phyloP scores from a whole-genome alignment of 331 rosid genomes.

The Dryas integrifolia region DNA sequence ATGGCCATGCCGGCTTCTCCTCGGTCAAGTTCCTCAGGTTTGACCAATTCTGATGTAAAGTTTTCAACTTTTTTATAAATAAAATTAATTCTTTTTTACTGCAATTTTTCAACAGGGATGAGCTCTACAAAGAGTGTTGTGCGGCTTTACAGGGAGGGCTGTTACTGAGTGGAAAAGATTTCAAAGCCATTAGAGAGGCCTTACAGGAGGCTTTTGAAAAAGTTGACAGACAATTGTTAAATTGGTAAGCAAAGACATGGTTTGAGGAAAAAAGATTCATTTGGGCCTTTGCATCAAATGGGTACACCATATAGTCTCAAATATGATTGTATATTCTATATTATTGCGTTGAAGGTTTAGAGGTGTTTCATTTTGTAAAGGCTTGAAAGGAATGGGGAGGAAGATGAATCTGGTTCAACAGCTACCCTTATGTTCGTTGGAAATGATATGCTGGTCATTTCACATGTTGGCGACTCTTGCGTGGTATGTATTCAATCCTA shows the following conservation, averaged over 20 bases:
- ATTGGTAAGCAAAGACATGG: slow-evolving; percentile 47
- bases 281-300: background rate
- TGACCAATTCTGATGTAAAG: background rate
- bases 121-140: slow-evolving; percentile 81
- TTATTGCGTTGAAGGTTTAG: slow-evolving; percentile 52
- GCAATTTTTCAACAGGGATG: slow-evolving; percentile 51
- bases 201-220: slow-evolving; percentile 65
- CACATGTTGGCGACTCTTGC: slow-evolving; percentile 89
- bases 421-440: slow-evolving; percentile 73
- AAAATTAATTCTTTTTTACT: background rate
- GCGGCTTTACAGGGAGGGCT: slow-evolving; percentile 76
- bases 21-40: slow-evolving; percentile 90
- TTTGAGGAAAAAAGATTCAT: background rate
- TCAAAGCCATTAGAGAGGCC: slow-evolving; percentile 58
- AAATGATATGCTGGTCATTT: slow-evolving; percentile 58
- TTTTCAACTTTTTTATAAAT: background rate
- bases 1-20: slow-evolving; percentile 89
- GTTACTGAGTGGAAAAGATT: slow-evolving; percentile 56
- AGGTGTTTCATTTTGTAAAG: slow-evolving; percentile 65
- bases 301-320: slow-evolving; percentile 23
- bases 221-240: slow-evolving; percentile 59
- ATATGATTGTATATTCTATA: slow-evolving; percentile 35
- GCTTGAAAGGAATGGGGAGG: slow-evolving; percentile 73
- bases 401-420: slow-evolving; percentile 85
- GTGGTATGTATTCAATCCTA: slow-evolving; percentile 49